Evolutionary conservation across 148 eudicot genomes (phyloP), one percentile per base, ranked within the genome.

Genomic region (Simmondsia chinensis): DNA sequence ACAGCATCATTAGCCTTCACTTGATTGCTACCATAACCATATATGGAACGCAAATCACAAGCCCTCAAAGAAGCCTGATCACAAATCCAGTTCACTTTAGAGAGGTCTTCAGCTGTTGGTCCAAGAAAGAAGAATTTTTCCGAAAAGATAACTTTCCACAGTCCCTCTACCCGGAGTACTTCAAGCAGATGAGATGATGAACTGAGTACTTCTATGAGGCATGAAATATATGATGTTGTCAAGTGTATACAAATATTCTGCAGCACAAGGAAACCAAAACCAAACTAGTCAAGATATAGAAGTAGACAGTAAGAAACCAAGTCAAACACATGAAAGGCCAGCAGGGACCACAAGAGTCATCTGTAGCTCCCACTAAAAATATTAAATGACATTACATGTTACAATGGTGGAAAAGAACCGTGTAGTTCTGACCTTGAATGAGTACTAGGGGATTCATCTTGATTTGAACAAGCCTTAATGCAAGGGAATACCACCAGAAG

Each of bases 91-190:
- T 57, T 39, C 11, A 72, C 74, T 48, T 60, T 71, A 33, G 52
- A 51, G 37, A 43, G 51, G 16, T 68, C 69, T 37, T 56, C 38
- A 41, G 69, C 45, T 55, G 57, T 46, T 35, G 69, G 66, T 44
- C 66, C 74, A 71, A 73, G 82, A 65, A 71, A 89, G 65, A 82
- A 87, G 55, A 81, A 80, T 39, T 75, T 77, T 69, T 86, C 99
- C 12, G 99, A 86, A 64, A 93, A 93, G 52, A 93, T 44, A 60
- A 93, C 77, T 52, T 80, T 79, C 96, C 99, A 93, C 20, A 82
- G 62, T 25, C 82, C 86, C 56, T 93, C 96, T 22, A 43, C 72
- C 39, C 96, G 87, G 30, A 72, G 73, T 45, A 80, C 78, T 51
- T 82, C 82, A 20, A 93, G 69, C 35, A 77, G 52, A 28, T 57